Base-by-base conservation (phyloP, 129 eudicot genomes). In the Arctium lappa region DNA sequence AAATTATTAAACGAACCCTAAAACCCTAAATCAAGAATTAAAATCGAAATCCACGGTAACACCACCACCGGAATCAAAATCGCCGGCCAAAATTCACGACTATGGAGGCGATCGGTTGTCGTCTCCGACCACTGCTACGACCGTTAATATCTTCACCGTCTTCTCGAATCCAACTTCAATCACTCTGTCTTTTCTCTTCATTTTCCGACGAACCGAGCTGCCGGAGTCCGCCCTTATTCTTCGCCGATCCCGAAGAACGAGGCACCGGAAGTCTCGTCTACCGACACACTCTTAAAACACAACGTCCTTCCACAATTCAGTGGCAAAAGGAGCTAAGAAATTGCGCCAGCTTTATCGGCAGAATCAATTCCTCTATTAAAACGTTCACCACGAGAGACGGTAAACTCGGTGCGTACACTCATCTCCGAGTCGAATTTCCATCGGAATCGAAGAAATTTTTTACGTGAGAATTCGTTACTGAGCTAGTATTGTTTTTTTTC, bases 281-380 rank as follows among this genome's bases (percentile, higher is more conserved):
- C 83, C 81, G 40, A n/a, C 89, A 89, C 82, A 78, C 89, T 33
- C 93, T 90, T 65, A 88, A 87, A 66, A 81, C 81, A 27, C 91
- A 91, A 81, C 94, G 88, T 8, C 98, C 97, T 39, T 29, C 86
- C 31, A 89, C 90, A 15, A 78, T 93, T 1, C 74, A 9, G 22
- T 87, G 87, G 83, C 29, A 37, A 2, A 9, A 78, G 5, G 73
- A 38, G 22, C 74, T 86, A 18, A 65, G 2, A 8, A 92, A 94
- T 84, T 86, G 89, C 5, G 97, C 85, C 15, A 90, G 91, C 75
- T 86, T 92, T 6, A 92, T 94, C 18, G 97, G 98, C 29, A 80
- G 81, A 32, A 85, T 94, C 16, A 70, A 22, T 32, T 15, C 27
- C 15, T 92, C 93, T 29, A 48, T 87, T 2, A 78, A 44, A 73